Evolutionary conservation across 768 basidiomycete species (phyloP), one percentile per base, ranked within the genome.

Genomic region (Suillus alpinus): DNA sequence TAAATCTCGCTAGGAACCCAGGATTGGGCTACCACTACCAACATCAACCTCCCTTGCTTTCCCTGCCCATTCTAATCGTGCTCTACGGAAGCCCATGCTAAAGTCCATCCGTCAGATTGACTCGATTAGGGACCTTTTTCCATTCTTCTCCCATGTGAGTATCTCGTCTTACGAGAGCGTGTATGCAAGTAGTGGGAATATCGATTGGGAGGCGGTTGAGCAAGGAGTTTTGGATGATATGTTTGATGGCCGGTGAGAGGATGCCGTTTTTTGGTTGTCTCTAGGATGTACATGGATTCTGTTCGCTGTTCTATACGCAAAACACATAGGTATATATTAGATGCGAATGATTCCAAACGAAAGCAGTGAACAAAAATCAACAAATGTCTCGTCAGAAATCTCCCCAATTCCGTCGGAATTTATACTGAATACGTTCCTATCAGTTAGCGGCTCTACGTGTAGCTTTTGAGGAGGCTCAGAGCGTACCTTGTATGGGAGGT

Each of bases 201-300:
- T 98, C 20, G 95, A 98, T 69, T 96, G 93, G 94, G 88, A 86
- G 36, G 87, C 86, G 3, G 88, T 99, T 23, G 96, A 98, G 74
- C 80, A 78, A 50, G 86, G 88, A 6, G 73, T 99, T 50, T 76
- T 91, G 74, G 82, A 85, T 52, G 96, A 98, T 72, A 88, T 98
- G 80, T 99, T 98, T 70, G 95, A 98, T 63, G 86, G 86, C 59
- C 82, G 86, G 69, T 89, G 69, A 71, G 6, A 23, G 20, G 31
- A 6, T 31, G 52, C 52, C 16, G 16, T 39, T 55, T 37, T 31
- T 29, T 56, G 34, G 12, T 56, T 29, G n/a, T 56, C 23, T 32
- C 23, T 59, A 59, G n/a, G 10, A 60, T 62, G 50, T 66, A 62
- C 34, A 65, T 40, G 58, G 40, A 16, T 34, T 56, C 61, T 55